Conservation (phyloP, 1,139 yeast genomes). For the Chernovozyma aurita region DNA sequence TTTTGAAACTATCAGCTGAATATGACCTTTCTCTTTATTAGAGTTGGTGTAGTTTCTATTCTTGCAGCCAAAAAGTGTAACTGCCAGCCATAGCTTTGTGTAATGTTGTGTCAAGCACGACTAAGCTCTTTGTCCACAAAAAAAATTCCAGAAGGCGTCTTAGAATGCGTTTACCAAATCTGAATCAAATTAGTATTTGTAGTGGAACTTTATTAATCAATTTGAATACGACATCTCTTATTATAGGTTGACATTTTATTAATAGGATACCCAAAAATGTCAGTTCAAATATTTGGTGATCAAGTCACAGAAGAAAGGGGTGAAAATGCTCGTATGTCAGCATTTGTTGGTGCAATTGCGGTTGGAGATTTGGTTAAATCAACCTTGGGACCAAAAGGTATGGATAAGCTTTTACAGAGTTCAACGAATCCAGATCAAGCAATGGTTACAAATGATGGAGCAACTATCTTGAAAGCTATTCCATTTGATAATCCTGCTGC, state of each 20-base stretch:
- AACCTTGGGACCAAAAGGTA: conserved; percentile 96
- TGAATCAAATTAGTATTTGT: too few relatives aligned
- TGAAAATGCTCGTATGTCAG: conserved; percentile 94
- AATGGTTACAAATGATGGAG: conserved; percentile 95
- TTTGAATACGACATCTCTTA: too few relatives aligned
- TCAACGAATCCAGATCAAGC: conserved; percentile 71
- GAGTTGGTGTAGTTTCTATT: too few relatives aligned
- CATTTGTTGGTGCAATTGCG: conserved; percentile 98
- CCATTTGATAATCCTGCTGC: conserved; percentile 99
- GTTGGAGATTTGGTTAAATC: conserved; percentile 96
- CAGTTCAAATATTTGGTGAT: conserved; percentile 92
- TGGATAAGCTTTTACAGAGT: conserved; percentile 92
- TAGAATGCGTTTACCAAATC: not conserved
- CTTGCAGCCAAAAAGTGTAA: too few relatives aligned
- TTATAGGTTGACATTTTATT: too few relatives aligned
- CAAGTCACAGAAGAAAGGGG: conserved; percentile 97
- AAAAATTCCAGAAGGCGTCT: not conserved
- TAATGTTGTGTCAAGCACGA: not conserved
- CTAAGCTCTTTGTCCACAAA: too few relatives aligned
- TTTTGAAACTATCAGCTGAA: too few relatives aligned
- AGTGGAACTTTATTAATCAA: too few relatives aligned
- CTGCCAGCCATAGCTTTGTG: too few relatives aligned
- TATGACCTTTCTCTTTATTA: too few relatives aligned
- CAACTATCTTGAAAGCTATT: conserved; percentile 89
- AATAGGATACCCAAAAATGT: too few relatives aligned